Evolutionary conservation across 1,284 basidiomycete genomes (phyloP).

Genomic region (Tilletia walkeri): DNA sequence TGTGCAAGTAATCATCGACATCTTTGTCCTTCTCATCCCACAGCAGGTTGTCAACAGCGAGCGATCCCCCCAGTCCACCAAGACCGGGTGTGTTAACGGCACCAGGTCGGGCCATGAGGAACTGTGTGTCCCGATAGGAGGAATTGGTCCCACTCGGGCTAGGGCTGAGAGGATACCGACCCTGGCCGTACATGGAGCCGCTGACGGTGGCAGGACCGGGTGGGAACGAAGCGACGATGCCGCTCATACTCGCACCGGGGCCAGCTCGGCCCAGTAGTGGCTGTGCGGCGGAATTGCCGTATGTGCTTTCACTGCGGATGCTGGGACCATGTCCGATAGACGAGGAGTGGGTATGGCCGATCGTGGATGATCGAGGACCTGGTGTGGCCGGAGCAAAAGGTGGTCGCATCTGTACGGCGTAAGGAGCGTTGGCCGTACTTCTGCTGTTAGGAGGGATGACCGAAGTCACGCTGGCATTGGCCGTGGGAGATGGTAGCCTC

Average conservation of each 20-base stretch:
- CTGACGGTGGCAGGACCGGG: constrained; percentile 8
- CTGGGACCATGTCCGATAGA: not conserved
- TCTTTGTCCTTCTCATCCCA: constrained; percentile 31
- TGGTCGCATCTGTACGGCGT: constrained; percentile 13
- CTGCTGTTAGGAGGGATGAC: not conserved
- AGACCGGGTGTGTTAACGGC: constrained; percentile 1
- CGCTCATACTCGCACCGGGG: constrained; percentile 13
- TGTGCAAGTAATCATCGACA: constrained; percentile 44
- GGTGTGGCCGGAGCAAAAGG: not conserved
- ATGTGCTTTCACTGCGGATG: not conserved
- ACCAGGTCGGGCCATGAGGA: constrained; percentile 13
- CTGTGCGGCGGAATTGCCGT: not conserved
- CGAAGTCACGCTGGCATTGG: not conserved
- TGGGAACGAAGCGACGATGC: constrained; percentile 10
- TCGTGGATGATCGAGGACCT: not conserved
- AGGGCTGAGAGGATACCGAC: constrained; percentile 9
- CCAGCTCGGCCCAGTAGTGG: constrained; percentile 1
- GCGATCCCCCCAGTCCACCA: not conserved
- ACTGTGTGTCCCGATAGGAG: not conserved
- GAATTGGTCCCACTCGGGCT: not conserved
- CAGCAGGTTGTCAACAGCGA: constrained; percentile 4
- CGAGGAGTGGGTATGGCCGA: constrained; percentile 7
- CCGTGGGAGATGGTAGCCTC: not conserved
- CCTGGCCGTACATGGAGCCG: not conserved
- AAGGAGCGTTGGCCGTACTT: not conserved